These are phyloP conservation scores for Colletotrichum paranaense DNA, from an alignment of 2,329 filamentous ascomycete species.

Conservation along the genomic window DNA sequence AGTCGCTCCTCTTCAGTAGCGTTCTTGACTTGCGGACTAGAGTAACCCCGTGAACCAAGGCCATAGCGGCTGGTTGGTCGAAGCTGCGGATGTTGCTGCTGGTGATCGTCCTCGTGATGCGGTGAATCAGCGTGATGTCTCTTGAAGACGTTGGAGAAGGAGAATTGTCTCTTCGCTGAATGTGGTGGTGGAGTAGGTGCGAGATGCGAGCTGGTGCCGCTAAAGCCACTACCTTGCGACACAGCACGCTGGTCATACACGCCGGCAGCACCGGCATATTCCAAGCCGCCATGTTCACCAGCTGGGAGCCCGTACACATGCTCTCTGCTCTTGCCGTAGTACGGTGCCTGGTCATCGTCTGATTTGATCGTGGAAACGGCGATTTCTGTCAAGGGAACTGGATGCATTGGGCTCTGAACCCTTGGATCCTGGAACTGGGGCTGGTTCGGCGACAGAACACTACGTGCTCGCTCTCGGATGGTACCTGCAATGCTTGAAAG, in stretches of 20 bases:
- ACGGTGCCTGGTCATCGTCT: constrained; percentile 55
- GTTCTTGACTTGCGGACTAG: constrained; percentile 56
- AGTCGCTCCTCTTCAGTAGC: constrained; percentile 85
- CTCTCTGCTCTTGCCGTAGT: constrained; percentile 51
- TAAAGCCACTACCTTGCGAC: constrained; percentile 54
- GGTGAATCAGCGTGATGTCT: constrained; percentile 53
- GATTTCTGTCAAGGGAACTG: constrained; percentile 73
- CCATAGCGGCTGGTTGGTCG: constrained; percentile 37
- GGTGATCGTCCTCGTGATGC: constrained; percentile 40
- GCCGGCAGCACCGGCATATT: constrained; percentile 60
- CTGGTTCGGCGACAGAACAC: constrained; percentile 51
- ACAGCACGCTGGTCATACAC: constrained; percentile 46
- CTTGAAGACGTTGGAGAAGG: constrained; percentile 87
- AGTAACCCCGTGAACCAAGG: constrained; percentile 51
- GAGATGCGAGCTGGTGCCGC: constrained; percentile 53
- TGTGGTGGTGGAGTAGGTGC: constrained; percentile 73
- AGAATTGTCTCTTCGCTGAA: constrained; percentile 82
- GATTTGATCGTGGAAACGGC: constrained; percentile 59
- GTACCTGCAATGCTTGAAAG: constrained; percentile 69
- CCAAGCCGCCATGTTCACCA: constrained; percentile 57
- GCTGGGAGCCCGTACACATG: constrained; percentile 57
- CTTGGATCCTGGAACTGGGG: constrained; percentile 53
- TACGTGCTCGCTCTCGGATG: constrained; percentile 59
- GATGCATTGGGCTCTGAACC: constrained; percentile 67
- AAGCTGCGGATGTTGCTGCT: constrained; percentile 36